Conservation (phyloP, 345 rosid genomes). For the Euclidium syriacum region DNA sequence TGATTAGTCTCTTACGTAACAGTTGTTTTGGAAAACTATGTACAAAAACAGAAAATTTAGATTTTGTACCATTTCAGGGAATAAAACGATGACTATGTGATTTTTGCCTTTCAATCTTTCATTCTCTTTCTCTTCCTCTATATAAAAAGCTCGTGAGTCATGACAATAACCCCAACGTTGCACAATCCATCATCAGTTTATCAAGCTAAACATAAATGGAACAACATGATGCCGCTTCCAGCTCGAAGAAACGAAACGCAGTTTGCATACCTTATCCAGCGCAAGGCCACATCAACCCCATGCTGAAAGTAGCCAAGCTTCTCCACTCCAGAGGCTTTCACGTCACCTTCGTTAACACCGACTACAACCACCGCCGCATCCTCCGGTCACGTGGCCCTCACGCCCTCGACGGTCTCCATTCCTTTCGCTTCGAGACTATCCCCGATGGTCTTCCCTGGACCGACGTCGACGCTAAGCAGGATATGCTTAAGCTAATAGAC, state of each 20-base stretch:
- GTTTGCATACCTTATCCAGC: constrained; percentile 29
- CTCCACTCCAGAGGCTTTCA: constrained; percentile 26
- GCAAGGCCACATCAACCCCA: constrained; percentile 28
- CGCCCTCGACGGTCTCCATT: constrained; percentile 1
- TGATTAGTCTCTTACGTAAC: no score
- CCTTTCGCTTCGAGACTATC: constrained; percentile 22
- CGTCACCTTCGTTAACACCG: constrained; percentile 29
- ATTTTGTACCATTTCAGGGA: no score
- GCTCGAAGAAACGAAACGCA: neutral
- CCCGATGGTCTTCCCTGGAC: constrained; percentile 22
- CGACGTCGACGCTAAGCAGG: constrained; percentile 8
- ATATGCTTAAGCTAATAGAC: constrained; percentile 4
- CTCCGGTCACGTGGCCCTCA: constrained; percentile 23
- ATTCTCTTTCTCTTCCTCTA: no score
- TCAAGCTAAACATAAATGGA: neutral
- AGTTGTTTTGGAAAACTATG: no score
- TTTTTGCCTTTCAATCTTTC: no score
- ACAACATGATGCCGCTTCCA: neutral
- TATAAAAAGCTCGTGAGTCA: no score
- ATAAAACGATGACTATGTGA: no score
- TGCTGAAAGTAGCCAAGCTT: constrained; percentile 22
- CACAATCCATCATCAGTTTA: no score
- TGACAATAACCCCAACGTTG: no score
- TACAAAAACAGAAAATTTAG: no score
- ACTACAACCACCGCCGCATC: constrained; percentile 24